phyloP scores from a whole-genome alignment of 805 yeast genomes.

The Myxozyma vanderwaltii region DNA sequence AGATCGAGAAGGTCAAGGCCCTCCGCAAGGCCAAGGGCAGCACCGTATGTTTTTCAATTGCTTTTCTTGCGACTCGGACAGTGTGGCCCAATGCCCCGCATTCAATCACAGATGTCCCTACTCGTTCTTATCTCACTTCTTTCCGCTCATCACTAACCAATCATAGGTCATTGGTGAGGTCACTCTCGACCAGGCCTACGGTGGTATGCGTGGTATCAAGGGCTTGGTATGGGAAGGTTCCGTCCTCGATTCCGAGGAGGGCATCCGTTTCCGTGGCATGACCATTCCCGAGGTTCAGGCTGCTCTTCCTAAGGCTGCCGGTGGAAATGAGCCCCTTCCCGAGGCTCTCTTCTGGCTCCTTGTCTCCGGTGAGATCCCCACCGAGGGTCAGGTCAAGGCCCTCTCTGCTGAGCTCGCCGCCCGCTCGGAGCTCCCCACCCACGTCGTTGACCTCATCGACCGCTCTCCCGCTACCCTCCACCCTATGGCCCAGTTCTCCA shows the following conservation, averaged over 20 bases:
- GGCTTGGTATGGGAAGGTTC: constrained; percentile 90
- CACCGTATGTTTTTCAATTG: constrained; percentile 52
- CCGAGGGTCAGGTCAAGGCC: constrained; percentile 67
- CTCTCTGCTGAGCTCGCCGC: constrained; percentile 77
- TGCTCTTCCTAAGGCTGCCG: constrained; percentile 73
- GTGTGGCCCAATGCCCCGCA: background rate
- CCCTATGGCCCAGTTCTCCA: constrained; percentile 89
- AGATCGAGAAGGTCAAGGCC: constrained; percentile 85
- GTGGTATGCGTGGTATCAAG: constrained; percentile 89
- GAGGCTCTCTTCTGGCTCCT: constrained; percentile 76
- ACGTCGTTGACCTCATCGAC: constrained; percentile 72
- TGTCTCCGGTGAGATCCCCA: constrained; percentile 81
- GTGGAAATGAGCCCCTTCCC: constrained; percentile 62
- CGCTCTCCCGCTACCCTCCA: constrained; percentile 73
- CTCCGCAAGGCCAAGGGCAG: constrained; percentile 86
- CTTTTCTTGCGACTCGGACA: background rate
- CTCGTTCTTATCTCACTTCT: background rate
- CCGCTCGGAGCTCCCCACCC: constrained; percentile 75
- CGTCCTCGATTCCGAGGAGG: constrained; percentile 80
- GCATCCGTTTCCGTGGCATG: constrained; percentile 82
- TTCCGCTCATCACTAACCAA: background rate
- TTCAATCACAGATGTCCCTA: background rate
- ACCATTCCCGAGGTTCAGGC: constrained; percentile 78
- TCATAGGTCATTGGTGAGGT: constrained; percentile 65
- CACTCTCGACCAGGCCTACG: constrained; percentile 76